Conservation (phyloP, 1,139 yeast species). For the Kluyveromyces sp. region DNA sequence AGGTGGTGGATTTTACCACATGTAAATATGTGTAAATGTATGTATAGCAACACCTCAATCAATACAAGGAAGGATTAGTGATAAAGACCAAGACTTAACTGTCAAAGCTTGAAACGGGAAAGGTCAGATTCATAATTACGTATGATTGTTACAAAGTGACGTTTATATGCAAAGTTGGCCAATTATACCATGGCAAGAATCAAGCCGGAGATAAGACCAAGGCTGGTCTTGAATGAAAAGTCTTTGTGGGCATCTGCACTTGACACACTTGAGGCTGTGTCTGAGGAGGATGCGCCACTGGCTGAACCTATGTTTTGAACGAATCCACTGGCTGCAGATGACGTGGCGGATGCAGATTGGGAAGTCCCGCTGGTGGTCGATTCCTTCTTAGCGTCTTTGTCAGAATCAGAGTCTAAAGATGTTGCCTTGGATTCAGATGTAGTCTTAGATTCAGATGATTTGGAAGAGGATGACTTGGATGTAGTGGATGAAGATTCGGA, state of each 20-base stretch:
- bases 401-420: neutral
- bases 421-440: neutral
- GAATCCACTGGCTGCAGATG: conserved; percentile 15
- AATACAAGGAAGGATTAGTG: neutral
- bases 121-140: neutral
- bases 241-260: neutral
- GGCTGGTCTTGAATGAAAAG: neutral
- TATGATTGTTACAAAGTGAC: no score
- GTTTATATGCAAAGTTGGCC: no score
- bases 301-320: conserved; percentile 17
- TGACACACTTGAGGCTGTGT: neutral
- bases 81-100: neutral
- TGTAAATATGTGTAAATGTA: neutral
- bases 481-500: conserved; percentile 12
- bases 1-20: no score
- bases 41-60: neutral
- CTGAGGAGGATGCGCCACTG: neutral
- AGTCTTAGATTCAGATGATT: conserved; percentile 1
- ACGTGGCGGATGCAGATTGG: neutral
- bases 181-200: neutral
- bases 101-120: neutral
- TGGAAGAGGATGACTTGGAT: conserved; percentile 12
- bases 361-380: neutral
- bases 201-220: neutral
- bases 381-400: neutral